phyloP scores from a whole-genome alignment of 2,329 filamentous ascomycete species.

The Paracamarosporium sp. region DNA sequence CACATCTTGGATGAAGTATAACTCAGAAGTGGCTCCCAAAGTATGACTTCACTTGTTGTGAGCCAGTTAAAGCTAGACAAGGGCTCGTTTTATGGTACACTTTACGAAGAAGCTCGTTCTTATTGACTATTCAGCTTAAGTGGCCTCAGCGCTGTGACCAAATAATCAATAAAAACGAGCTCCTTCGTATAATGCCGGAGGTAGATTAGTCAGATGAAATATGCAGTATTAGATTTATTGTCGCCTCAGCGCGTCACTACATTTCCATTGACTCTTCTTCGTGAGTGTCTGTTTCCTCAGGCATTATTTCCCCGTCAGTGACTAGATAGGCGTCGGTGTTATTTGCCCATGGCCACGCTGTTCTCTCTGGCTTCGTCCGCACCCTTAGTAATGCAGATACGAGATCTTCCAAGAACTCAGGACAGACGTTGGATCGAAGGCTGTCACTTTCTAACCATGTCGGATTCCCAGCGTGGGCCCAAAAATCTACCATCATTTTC shows the following conservation, averaged over 20 bases:
- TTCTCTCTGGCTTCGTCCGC: background rate
- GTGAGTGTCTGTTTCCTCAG: background rate
- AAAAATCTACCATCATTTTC: constrained; percentile 11
- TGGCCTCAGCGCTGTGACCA: too few relatives aligned
- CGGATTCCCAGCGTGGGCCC: background rate
- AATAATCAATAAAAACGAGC: too few relatives aligned
- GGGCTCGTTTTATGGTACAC: too few relatives aligned
- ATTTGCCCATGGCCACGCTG: background rate
- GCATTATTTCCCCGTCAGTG: background rate
- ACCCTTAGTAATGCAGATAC: background rate
- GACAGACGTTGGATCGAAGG: background rate
- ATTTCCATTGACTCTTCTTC: background rate
- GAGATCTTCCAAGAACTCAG: background rate
- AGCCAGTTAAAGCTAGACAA: too few relatives aligned
- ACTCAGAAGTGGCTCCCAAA: too few relatives aligned
- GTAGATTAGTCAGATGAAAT: too few relatives aligned
- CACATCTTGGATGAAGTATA: too few relatives aligned
- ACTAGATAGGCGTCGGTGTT: background rate
- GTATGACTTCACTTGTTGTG: too few relatives aligned
- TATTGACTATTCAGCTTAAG: too few relatives aligned
- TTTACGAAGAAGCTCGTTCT: too few relatives aligned
- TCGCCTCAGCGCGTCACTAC: background rate
- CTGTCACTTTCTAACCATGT: background rate
- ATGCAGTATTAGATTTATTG: too few relatives aligned
- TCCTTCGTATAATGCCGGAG: too few relatives aligned